Percentiles rank a stretch among this genome's conserved stretches.
phyloP scores from a whole-genome alignment of 306 rosid genomes.

The Dryas drummondii region DNA sequence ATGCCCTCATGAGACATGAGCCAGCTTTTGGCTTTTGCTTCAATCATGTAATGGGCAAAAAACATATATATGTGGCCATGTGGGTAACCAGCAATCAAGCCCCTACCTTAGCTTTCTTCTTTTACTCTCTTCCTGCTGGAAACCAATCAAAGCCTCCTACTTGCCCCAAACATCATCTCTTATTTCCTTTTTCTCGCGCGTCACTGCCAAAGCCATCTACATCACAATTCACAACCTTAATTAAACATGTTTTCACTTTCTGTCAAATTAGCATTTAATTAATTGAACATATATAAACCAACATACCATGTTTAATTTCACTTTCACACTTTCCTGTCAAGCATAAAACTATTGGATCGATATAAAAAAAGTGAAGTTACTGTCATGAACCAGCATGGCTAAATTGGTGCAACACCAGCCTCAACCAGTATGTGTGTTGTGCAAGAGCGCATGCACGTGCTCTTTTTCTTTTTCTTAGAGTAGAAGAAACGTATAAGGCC shows the following conservation, averaged over 20 bases:
- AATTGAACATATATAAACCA: neutral
- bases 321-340: neutral
- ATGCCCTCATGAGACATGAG: conserved; percentile 21
- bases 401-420: neutral
- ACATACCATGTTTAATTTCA: neutral
- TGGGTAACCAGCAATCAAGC: conserved; percentile 4
- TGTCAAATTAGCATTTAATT: neutral
- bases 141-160: conserved; percentile 2
- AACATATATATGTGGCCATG: neutral
- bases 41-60: neutral
- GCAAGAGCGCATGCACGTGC: neutral
- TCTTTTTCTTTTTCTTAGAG: neutral
- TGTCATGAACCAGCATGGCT: neutral
- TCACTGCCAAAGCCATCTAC: neutral
- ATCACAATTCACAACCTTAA: neutral
- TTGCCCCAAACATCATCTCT: conserved; percentile 11
- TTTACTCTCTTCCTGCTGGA: neutral
- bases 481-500: neutral
- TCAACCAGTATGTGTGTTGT: neutral
- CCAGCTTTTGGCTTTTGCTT: conserved; percentile 12
- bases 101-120: neutral
- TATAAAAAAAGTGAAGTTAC: neutral
- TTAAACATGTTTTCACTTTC: conserved; percentile 11
- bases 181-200: neutral
- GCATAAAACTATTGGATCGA: neutral